These are phyloP conservation scores for Tulasnella sp. DNA, from an alignment of 768 basidiomycete species.

Conservation along the genomic window DNA sequence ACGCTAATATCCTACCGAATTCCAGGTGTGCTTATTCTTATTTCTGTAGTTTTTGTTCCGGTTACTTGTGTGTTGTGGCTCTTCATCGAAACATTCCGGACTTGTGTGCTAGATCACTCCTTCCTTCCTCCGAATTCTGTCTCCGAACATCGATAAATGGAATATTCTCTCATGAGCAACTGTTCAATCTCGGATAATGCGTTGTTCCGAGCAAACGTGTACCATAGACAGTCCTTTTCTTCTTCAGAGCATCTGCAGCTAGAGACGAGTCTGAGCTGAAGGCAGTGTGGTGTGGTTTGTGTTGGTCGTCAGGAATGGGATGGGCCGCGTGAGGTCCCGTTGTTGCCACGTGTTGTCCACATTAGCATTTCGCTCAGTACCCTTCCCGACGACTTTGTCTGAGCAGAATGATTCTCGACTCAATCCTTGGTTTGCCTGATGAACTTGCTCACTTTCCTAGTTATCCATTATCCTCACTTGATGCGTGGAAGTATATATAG, in stretches of 20 bases:
- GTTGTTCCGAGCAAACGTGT: background rate
- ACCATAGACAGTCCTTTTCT: background rate
- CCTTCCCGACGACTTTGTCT: background rate
- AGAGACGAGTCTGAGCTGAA: background rate
- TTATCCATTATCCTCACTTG: background rate
- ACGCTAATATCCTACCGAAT: background rate
- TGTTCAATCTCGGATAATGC: slow-evolving; percentile 4
- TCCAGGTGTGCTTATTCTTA: background rate
- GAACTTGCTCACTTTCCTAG: background rate
- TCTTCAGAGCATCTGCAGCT: background rate
- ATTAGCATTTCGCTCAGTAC: slow-evolving; percentile 7
- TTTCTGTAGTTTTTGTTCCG: background rate
- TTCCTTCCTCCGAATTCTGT: background rate
- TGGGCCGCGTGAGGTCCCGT: background rate
- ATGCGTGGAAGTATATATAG: background rate
- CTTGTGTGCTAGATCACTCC: background rate
- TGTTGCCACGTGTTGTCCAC: slow-evolving; percentile 14
- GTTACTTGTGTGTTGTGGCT: background rate
- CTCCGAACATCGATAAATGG: background rate
- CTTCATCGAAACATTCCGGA: background rate
- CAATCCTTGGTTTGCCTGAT: background rate
- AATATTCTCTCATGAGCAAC: background rate
- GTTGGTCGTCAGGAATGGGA: background rate
- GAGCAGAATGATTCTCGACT: background rate
- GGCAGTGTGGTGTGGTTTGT: slow-evolving; percentile 4